A percentile compares a stretch with the other conserved stretches of the same genome.
These are phyloP conservation scores for Trichophyton schoenleinii DNA, from an alignment of 2,329 filamentous ascomycete genomes.

Conservation along the genomic window DNA sequence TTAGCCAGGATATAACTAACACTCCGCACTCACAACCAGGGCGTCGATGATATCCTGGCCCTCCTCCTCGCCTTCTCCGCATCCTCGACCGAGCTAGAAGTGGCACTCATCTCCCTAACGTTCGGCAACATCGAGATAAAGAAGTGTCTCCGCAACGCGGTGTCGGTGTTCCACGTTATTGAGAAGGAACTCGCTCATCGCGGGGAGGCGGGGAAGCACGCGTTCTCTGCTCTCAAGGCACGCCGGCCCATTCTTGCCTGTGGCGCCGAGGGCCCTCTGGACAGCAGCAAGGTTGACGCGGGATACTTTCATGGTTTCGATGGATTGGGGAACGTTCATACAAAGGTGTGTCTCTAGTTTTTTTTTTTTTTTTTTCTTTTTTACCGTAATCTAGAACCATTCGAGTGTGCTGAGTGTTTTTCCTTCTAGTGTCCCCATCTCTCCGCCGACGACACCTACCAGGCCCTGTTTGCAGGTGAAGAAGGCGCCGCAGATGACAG, in stretches of 20 bases:
- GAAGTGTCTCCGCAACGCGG: conserved; percentile 78
- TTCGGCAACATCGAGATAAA: conserved; percentile 88
- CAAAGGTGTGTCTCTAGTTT: conserved; percentile 24
- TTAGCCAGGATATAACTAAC: not conserved
- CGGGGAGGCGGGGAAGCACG: conserved; percentile 48
- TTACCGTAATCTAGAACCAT: not conserved
- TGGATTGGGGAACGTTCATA: conserved; percentile 63
- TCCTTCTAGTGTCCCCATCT: conserved; percentile 53
- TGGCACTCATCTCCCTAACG: conserved; percentile 74
- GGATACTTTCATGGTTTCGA: conserved; percentile 79
- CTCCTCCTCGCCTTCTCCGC: conserved; percentile 76
- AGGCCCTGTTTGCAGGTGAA: conserved; percentile 51
- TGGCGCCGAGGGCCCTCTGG: conserved; percentile 72
- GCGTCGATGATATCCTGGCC: conserved; percentile 83
- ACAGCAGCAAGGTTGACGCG: conserved; percentile 65
- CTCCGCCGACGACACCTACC: conserved; percentile 62
- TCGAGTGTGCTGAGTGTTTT: too few species aligned
- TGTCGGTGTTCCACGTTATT: conserved; percentile 82
- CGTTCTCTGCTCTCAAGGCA: conserved; percentile 59
- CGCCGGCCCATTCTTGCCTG: conserved; percentile 75
- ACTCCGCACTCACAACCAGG: conserved; percentile 26
- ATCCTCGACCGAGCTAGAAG: conserved; percentile 69
- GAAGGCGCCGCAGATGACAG: conserved; percentile 26
- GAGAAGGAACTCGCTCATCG: conserved; percentile 84
- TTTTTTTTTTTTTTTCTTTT: too few species aligned